phyloP scores from a whole-genome alignment of 208 protist species.

The Crithidia fasciculata region DNA sequence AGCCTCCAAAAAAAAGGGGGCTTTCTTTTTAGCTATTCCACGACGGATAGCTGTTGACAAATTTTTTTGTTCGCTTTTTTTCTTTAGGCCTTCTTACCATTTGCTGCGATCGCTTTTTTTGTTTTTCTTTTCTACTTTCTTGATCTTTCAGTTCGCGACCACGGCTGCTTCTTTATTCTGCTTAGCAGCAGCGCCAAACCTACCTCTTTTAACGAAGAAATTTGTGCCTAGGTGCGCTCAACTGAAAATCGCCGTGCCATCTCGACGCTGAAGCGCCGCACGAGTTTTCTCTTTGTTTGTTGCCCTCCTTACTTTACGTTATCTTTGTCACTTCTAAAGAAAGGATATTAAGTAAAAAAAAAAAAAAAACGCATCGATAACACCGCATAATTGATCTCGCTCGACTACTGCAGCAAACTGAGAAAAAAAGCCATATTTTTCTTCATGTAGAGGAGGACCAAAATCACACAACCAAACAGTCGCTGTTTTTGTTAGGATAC shows the following conservation, averaged over 20 bases:
- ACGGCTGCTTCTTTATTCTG: background rate
- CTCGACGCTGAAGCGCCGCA: too few relatives aligned
- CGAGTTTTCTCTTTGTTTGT: background rate
- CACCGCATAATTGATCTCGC: too few relatives aligned
- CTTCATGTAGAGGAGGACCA: background rate
- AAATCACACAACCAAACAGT: background rate
- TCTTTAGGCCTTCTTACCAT: background rate
- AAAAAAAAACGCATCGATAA: background rate
- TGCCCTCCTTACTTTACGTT: background rate
- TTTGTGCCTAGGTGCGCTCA: too few relatives aligned
- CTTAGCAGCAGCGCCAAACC: too few relatives aligned
- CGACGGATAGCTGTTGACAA: too few relatives aligned
- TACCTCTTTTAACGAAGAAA: too few relatives aligned
- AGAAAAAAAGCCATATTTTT: slow-evolving; percentile 4
- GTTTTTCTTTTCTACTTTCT: background rate
- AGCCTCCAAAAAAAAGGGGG: background rate
- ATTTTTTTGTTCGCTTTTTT: background rate
- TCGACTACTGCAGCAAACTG: background rate
- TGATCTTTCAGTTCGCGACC: background rate
- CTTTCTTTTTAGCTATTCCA: background rate
- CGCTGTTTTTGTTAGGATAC: background rate
- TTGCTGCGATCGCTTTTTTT: slow-evolving; percentile 1
- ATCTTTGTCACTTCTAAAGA: background rate
- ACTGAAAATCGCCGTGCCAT: too few relatives aligned
- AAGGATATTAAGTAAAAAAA: background rate